Evolutionary conservation across 140 eudicot species (phyloP).

Genomic region (Flaveria floridana): DNA sequence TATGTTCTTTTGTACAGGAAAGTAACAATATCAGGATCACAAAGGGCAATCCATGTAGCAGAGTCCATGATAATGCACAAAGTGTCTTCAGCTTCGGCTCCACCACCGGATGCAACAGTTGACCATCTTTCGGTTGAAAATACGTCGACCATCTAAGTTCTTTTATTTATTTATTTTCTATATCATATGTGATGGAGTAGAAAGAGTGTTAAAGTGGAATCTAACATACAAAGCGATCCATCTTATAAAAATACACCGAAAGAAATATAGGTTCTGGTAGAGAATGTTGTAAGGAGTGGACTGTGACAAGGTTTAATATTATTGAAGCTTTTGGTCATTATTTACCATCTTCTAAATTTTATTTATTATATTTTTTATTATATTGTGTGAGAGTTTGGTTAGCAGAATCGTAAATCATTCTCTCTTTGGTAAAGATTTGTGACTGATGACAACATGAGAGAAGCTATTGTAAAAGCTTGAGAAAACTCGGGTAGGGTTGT

Average conservation of each 20-base stretch:
- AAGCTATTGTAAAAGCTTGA: too few species aligned
- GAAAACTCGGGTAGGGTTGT: too few species aligned
- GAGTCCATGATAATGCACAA: conserved; percentile 83
- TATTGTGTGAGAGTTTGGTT: too few species aligned
- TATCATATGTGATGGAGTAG: conserved; percentile 11
- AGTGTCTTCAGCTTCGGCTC: conserved; percentile 56
- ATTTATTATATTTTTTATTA: too few species aligned
- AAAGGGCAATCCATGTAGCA: conserved; percentile 70
- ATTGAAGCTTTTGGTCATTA: too few species aligned
- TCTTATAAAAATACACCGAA: neutral
- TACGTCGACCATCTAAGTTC: neutral
- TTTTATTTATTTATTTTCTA: neutral
- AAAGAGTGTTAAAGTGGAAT: neutral
- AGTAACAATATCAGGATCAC: conserved; percentile 87
- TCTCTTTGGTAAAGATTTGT: too few species aligned
- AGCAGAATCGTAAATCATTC: too few species aligned
- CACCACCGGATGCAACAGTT: conserved; percentile 27
- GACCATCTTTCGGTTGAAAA: conserved; percentile 24
- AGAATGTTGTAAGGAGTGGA: neutral
- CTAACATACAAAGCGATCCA: neutral
- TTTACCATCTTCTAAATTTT: too few species aligned
- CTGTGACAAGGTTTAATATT: neutral
- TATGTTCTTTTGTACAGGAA: conserved; percentile 47
- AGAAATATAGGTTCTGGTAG: neutral
- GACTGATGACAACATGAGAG: too few species aligned